These are phyloP conservation scores for Funneliformis mosseae DNA, from an alignment of 192 early-diverging fungal species.

Conservation along the genomic window DNA sequence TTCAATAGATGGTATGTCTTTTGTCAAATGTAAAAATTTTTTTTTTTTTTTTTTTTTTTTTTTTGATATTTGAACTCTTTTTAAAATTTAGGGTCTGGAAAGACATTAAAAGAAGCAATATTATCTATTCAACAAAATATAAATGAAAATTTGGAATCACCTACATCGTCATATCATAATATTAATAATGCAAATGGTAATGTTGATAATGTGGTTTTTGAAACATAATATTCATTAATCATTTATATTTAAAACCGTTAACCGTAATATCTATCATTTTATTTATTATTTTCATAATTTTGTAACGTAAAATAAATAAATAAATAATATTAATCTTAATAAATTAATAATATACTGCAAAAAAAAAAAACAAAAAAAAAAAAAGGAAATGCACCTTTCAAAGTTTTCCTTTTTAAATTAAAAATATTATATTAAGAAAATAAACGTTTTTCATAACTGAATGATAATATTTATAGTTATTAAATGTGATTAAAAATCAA, in stretches of 20 bases:
- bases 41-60: neutral
- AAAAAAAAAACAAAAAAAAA: neutral
- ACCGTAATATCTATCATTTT: no score
- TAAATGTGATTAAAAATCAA: no score
- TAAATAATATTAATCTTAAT: no score
- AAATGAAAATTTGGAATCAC: neutral
- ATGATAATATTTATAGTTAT: neutral
- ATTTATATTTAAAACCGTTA: no score
- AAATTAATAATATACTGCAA: no score
- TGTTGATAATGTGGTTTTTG: neutral
- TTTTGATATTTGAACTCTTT: no score
- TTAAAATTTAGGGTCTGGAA: conserved; percentile 1
- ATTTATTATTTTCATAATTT: no score
- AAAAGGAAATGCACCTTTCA: neutral
- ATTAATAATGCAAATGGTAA: neutral
- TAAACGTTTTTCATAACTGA: conserved; percentile 19
- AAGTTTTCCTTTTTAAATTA: neutral
- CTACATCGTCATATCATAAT: neutral
- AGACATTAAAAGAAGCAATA: conserved; percentile 28
- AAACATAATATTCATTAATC: neutral
- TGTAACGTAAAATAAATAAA: no score
- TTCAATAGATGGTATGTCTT: conserved; percentile 69
- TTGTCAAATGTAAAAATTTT: neutral
- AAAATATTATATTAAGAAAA: neutral
- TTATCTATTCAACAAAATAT: conserved; percentile 11